Conservation (phyloP, 2,329 filamentous ascomycete genomes). For the Moelleriella libera region DNA sequence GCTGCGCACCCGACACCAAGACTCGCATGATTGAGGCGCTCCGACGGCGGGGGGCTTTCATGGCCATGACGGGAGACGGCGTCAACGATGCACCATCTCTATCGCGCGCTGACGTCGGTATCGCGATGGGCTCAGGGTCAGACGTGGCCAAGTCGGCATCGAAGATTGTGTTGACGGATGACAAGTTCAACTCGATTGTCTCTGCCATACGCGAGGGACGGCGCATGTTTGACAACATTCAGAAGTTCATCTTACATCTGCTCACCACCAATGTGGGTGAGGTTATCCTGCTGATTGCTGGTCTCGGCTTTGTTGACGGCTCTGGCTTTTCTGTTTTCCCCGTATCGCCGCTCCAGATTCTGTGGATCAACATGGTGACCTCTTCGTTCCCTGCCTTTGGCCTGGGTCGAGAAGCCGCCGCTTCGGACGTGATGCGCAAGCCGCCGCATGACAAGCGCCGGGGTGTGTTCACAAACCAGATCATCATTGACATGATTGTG, state of each 20-base stretch:
- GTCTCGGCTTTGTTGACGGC: conserved; percentile 66
- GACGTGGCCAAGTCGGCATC: conserved; percentile 76
- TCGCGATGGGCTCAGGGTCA: conserved; percentile 79
- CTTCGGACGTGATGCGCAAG: conserved; percentile 63
- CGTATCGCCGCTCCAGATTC: conserved; percentile 69
- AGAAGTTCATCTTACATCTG: conserved; percentile 73
- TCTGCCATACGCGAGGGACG: conserved; percentile 72
- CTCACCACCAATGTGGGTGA: conserved; percentile 74
- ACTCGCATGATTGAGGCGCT: conserved; percentile 84
- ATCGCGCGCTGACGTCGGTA: conserved; percentile 70
- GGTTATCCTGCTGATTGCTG: conserved; percentile 67
- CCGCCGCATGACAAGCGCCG: conserved; percentile 56
- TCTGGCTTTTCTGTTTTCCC: conserved; percentile 68
- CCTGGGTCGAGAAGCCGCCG: conserved; percentile 64
- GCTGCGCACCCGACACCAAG: conserved; percentile 76
- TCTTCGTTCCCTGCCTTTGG: conserved; percentile 81
- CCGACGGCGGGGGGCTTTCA: conserved; percentile 60
- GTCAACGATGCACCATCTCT: conserved; percentile 79
- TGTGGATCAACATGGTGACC: conserved; percentile 93
- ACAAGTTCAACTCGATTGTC: conserved; percentile 80
- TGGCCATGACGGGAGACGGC: conserved; percentile 80
- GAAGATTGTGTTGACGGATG: conserved; percentile 72
- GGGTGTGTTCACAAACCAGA: conserved; percentile 65
- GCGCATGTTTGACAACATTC: conserved; percentile 78
- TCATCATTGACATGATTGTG: conserved; percentile 65